phyloP scores from a whole-genome alignment of 306 rosid species.

The barrel medic (Medicago truncatula) region MtrunA17r5.0-ANR NC_053048.1:53474001-53474500 shows the following conservation, averaged over 20 bases:
- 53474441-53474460: not conserved
- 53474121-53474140: too few relatives aligned
- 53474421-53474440: not conserved
- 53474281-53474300: not conserved
- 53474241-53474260: slow-evolving; percentile 30
- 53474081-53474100: too few relatives aligned
- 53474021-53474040: too few relatives aligned
- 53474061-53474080: too few relatives aligned
- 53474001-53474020: not conserved
- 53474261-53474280: not conserved
- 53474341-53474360: slow-evolving; percentile 16
- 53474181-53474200: slow-evolving; percentile 10
- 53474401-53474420: not conserved
- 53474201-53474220: slow-evolving; percentile 13
- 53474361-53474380: not conserved
- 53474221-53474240: slow-evolving; percentile 24
- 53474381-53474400: not conserved
- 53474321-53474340: slow-evolving; percentile 34
- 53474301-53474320: slow-evolving; percentile 15
- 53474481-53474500: not conserved
- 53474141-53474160: too few relatives aligned
- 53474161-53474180: not conserved
- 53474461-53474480: not conserved
- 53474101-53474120: too few relatives aligned
- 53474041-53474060: too few relatives aligned